A percentile compares a stretch with the other conserved stretches of the same genome.
phyloP scores from a whole-genome alignment of 495 filamentous ascomycete genomes.

The Daldinia vernicosa region DNA sequence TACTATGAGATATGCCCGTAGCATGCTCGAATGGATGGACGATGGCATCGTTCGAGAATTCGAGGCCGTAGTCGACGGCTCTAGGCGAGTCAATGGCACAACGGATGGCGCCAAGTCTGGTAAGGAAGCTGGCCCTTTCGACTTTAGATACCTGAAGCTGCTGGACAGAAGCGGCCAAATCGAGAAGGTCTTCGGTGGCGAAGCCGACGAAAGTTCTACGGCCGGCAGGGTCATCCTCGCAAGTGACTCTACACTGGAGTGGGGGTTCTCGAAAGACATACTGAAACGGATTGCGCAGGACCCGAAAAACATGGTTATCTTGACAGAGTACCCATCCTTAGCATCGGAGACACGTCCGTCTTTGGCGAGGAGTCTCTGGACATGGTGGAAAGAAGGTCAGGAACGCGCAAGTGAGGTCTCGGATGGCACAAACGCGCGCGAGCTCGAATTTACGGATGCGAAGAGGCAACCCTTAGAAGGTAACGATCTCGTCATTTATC shows the following conservation, averaged over 20 bases:
- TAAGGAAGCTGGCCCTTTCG: conserved; percentile 77
- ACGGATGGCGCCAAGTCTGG: conserved; percentile 47
- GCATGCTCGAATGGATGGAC: conserved; percentile 99
- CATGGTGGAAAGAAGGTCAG: conserved; percentile 74
- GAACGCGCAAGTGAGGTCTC: conserved; percentile 72
- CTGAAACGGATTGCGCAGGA: conserved; percentile 77
- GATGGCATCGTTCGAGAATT: conserved; percentile 90
- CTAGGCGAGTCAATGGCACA: conserved; percentile 56
- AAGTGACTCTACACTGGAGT: conserved; percentile 87
- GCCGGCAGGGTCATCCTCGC: conserved; percentile 83
- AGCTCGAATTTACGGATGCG: conserved; percentile 66
- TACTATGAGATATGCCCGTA: conserved; percentile 86
- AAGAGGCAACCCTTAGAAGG: conserved; percentile 72
- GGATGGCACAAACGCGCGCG: conserved; percentile 65
- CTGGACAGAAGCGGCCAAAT: conserved; percentile 79
- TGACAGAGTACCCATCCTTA: conserved; percentile 73
- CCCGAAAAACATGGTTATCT: conserved; percentile 79
- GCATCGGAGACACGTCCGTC: conserved; percentile 49
- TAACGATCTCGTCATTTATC: conserved; percentile 80
- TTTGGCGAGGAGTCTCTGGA: conserved; percentile 70
- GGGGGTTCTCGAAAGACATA: conserved; percentile 93
- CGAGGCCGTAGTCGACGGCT: conserved; percentile 72
- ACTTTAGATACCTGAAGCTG: conserved; percentile 86
- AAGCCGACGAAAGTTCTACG: conserved; percentile 49
- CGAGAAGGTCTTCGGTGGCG: conserved; percentile 63